A percentile compares a stretch with the other conserved stretches of the same genome.
These are phyloP conservation scores for Fusarium bactridioides DNA, from an alignment of 2,329 filamentous ascomycete genomes.

Conservation along the genomic window DNA sequence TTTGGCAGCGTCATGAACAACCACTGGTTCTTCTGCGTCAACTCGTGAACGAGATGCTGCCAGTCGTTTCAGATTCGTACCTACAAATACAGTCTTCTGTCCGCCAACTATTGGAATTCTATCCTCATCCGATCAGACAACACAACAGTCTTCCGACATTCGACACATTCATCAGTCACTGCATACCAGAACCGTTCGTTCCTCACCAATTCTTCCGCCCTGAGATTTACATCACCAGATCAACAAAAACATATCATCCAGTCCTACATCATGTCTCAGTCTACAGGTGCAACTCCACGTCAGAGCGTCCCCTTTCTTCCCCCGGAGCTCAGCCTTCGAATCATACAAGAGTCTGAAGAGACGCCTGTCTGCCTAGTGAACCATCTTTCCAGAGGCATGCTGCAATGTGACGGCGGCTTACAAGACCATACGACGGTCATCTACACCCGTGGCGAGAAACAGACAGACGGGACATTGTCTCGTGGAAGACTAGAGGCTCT, in stretches of 20 bases:
- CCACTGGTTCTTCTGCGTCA: not conserved
- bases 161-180: not conserved
- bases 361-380: not conserved
- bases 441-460: not conserved
- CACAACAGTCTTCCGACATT: not conserved
- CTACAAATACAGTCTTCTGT: not conserved
- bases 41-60: not conserved
- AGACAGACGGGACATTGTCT: not conserved
- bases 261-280: not conserved
- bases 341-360: not conserved
- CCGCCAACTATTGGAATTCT: not conserved
- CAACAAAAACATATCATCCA: not conserved
- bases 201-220: not conserved
- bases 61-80: accelerated
- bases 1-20: not conserved
- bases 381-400: not conserved
- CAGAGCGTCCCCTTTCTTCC: not conserved
- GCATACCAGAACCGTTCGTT: not conserved
- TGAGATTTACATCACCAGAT: no score
- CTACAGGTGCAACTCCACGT: not conserved
- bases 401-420: not conserved
- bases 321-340: not conserved
- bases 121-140: not conserved
- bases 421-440: not conserved
- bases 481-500: not conserved